Base-by-base conservation (phyloP, 2,329 filamentous ascomycete species). In the Pseudonectria buxi region DNA sequence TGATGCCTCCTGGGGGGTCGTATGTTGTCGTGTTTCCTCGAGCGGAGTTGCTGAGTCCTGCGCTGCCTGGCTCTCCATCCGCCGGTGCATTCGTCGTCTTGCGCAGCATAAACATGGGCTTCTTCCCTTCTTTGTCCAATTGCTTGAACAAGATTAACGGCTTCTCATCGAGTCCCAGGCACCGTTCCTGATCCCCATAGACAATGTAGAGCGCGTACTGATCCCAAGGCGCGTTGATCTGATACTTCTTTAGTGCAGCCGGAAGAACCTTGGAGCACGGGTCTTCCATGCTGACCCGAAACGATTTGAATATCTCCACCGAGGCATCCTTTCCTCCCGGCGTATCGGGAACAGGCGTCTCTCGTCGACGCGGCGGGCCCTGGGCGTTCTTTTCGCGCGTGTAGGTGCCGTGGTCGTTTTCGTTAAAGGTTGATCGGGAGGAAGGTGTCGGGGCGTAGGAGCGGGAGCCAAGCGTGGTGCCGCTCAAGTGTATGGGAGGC, bases 71-170 rank as follows among this genome's bases (percentile, higher is more conserved):
- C 1, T 65, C 62, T 29, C 72, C 71, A 33, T 77, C 74, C 15
- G 63, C 63, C 33, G 64, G 65, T 9, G 71, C 71, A 26, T 68
- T 71, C 31, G 73, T 76, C 24, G 74, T 80, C 61, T 79, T 79
- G 38, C 92, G 71, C 37, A 98, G 68, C 92, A 98, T 98, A 56
- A 98, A 98, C 92, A 96, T 96, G 14, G 92, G 92, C 59, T 96
- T 98, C 64, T 94, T 84, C 30, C 92, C 92, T 66, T 96, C 92
- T 59, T 89, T 89, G 57, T 96, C 89, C 37, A 98, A 69, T 59
- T 96, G 89, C 65, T 98, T 98, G 67, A 98, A 98, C 43, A 98
- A 65, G 44, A 95, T 94, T 39, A 98, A 68, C 9, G 92, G 92
- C 54, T 94, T 90, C 64, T 98, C 92, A 39, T 96, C 84, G 47